Base-by-base conservation (phyloP, 306 rosid species). In the Lagenaria siceraria region DNA sequence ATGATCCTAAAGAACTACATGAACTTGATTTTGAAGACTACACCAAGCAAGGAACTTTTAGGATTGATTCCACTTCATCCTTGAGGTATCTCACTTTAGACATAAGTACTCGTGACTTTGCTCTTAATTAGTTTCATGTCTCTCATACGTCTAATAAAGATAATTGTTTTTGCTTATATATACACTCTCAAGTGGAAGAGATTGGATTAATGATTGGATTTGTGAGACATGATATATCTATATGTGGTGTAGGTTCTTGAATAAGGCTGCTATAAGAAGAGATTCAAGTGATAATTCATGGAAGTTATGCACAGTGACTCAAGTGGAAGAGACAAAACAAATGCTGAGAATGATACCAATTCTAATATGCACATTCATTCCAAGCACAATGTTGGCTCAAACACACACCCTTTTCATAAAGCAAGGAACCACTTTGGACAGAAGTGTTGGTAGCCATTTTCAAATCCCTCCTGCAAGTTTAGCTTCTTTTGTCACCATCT, bases 311-410 rank as follows among this genome's bases (percentile, higher is more conserved):
- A 81, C 97, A 5, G 88, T 95, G 62, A 89, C 97, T 2, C 96
- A 95, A 89, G 97, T 95, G 33, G 99, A 95, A 77, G 92, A 88
- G 72, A 89, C 96, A 15, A 95, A 95, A 65, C 97, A 90, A 77
- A 85, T 90, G 51, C 68, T 90, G 66, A 83, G 91, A 21, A 89
- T 95, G 99, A 66, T 82, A 10, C 89, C 92, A 18, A 82, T 92
- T 78, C 81, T 89, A 86, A 58, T 88, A 5, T 85, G 89, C 43
- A 92, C 90, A 43, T 78, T 95, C 71, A 79, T 92, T 42, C 99
- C 99, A 1, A 89, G 97, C 91, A 85, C 76, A 10, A 90, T 92
- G 88, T n/a, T 89, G 78, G 99, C 99, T 54, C 97, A 92, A 46
- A 72, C 84, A 69, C 81, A 87, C 82, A 95, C 99, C 43, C 86